These are phyloP conservation scores for Paracorniculantispora psalliotae DNA, from an alignment of 2,329 filamentous ascomycete species.

Conservation along the genomic window DNA sequence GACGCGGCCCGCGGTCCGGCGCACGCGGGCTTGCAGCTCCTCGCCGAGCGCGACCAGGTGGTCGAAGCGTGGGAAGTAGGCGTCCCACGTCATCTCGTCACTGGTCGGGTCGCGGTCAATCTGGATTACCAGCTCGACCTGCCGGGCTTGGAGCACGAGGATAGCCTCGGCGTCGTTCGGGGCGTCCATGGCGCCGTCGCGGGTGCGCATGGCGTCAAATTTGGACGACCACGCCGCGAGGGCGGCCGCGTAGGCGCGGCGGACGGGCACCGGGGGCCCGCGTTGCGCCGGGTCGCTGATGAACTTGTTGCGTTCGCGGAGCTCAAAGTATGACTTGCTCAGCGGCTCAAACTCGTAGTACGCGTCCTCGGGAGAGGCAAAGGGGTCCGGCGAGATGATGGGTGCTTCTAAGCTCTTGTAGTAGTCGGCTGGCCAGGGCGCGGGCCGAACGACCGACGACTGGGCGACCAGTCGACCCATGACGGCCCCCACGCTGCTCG, in stretches of 20 bases:
- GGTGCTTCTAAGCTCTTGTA: not conserved
- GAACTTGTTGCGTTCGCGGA: constrained; percentile 1
- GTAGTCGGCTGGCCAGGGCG: constrained; percentile 1
- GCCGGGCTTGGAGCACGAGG: not conserved
- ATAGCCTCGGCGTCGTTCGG: not conserved
- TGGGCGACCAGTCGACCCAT: not conserved
- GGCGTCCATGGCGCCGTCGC: not conserved
- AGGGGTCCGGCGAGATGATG: not conserved
- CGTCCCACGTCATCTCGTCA: not conserved
- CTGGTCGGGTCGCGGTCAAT: not conserved
- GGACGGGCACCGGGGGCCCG: not conserved
- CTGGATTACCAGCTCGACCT: not conserved
- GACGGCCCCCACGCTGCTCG: not conserved
- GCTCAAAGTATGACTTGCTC: constrained; percentile 1
- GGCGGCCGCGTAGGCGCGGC: not conserved
- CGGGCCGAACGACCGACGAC: not conserved
- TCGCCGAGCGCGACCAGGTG: not conserved
- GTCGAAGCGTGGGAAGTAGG: not conserved
- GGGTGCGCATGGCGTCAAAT: not conserved
- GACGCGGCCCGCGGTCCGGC: not conserved
- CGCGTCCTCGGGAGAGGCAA: not conserved
- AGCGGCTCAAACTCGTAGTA: constrained; percentile 9
- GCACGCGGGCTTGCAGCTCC: not conserved
- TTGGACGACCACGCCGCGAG: not conserved
- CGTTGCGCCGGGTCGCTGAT: not conserved